Conservation (phyloP, 2,329 filamentous ascomycete species). For the Colletotrichum sp. region DNA sequence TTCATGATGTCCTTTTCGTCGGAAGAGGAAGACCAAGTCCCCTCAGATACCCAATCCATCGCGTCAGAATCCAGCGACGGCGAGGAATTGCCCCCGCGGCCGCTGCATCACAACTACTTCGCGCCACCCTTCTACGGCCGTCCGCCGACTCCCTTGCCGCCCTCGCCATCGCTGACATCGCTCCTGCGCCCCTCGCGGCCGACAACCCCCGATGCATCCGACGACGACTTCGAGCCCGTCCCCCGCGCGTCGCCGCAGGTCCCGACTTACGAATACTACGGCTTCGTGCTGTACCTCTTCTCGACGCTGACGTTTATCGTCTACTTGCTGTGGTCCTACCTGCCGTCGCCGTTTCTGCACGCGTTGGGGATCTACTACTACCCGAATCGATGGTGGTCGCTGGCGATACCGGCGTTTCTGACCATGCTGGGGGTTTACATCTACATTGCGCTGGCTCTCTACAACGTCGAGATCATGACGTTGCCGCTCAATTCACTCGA, state of each 20-base stretch:
- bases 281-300: conserved; percentile 94
- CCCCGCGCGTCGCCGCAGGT: conserved; percentile 90
- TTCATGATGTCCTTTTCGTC: conserved; percentile 19
- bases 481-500: conserved; percentile 80
- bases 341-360: conserved; percentile 90
- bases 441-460: conserved; percentile 88
- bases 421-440: conserved; percentile 91
- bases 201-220: conserved; percentile 89
- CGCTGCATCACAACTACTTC: conserved; percentile 60
- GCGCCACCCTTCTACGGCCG: conserved; percentile 95
- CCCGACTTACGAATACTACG: conserved; percentile 99
- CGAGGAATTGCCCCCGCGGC: conserved; percentile 45
- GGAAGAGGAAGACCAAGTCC: conserved; percentile 21
- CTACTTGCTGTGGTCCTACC: conserved; percentile 82
- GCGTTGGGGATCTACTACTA: conserved; percentile 96
- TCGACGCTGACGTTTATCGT: conserved; percentile 80
- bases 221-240: conserved; percentile 80
- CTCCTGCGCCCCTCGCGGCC: conserved; percentile 90
- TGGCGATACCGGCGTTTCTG: conserved; percentile 89
- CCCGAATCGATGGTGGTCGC: conserved; percentile 95
- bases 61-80: conserved; percentile 13
- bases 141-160: conserved; percentile 92
- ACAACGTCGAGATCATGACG: conserved; percentile 90
- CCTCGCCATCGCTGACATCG: conserved; percentile 90
- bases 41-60: conserved; percentile 22